Percentiles rank a stretch among this genome's conserved stretches.
These are phyloP conservation scores for Kwoniella pini DNA, from an alignment of 768 basidiomycete species.

Conservation along the genomic window DNA sequence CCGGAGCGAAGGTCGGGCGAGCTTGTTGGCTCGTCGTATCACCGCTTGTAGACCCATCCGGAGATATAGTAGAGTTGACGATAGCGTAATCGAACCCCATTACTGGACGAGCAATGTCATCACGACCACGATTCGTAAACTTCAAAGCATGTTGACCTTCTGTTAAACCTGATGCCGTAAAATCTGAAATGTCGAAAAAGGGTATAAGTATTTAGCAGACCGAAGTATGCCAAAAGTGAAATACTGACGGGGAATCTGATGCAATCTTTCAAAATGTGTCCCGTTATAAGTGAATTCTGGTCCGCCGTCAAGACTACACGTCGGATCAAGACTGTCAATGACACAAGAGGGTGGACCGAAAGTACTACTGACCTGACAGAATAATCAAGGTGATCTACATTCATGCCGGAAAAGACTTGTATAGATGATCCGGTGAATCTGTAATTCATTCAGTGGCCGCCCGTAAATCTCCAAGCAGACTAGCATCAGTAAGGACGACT, in stretches of 20 bases:
- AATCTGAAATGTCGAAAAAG: slow-evolving; percentile 1
- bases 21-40: not conserved
- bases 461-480: no score
- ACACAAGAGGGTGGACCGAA: not conserved
- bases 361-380: slow-evolving; percentile 29
- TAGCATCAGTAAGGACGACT: not conserved
- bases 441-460: not conserved
- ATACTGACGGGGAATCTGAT: slow-evolving; percentile 13
- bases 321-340: not conserved
- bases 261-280: slow-evolving; percentile 1
- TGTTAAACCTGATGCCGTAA: slow-evolving; percentile 7
- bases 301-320: slow-evolving; percentile 18
- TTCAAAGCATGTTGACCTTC: slow-evolving; percentile 21
- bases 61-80: slow-evolving; percentile 15
- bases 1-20: not conserved
- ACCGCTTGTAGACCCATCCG: not conserved
- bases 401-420: slow-evolving; percentile 20
- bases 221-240: not conserved
- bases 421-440: slow-evolving; percentile 34
- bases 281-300: slow-evolving; percentile 6
- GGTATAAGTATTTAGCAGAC: not conserved
- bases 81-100: slow-evolving; percentile 24
- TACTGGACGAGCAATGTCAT: not conserved
- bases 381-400: slow-evolving; percentile 27
- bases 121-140: slow-evolving; percentile 21